Percentiles rank a stretch among this genome's conserved stretches.
These are phyloP conservation scores for Cercospora berteroae DNA, from an alignment of 2,329 filamentous ascomycete genomes.

Conservation along the genomic window DNA sequence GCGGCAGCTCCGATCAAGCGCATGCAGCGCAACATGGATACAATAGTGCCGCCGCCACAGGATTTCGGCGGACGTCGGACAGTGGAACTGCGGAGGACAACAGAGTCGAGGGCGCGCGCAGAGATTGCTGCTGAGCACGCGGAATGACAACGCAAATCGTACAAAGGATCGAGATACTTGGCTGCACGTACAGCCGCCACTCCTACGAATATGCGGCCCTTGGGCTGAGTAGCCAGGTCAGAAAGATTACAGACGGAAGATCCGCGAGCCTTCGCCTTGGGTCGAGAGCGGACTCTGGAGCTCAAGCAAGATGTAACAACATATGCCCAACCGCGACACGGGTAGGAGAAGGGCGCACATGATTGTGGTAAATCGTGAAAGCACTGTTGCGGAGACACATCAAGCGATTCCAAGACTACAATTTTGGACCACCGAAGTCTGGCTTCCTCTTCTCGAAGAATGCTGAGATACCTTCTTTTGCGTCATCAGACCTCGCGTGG, in stretches of 20 bases:
- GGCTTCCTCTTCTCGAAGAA: constrained; percentile 21
- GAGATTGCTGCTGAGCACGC: not conserved
- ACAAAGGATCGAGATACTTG: not conserved
- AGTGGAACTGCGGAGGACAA: not conserved
- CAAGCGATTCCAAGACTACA: not conserved
- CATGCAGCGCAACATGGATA: not conserved
- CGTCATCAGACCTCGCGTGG: constrained; percentile 19
- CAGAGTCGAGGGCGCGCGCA: not conserved
- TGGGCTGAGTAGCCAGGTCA: not conserved
- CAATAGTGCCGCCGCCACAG: not conserved
- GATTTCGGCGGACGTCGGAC: not conserved
- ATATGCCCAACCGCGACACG: not conserved
- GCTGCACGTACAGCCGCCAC: not conserved
- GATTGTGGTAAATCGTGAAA: not conserved
- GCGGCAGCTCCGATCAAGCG: not conserved
- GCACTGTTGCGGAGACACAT: not conserved
- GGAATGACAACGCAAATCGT: not conserved
- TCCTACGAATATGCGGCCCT: not conserved
- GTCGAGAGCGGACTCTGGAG: not conserved
- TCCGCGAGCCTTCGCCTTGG: not conserved
- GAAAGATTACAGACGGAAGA: not conserved
- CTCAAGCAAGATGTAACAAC: not conserved
- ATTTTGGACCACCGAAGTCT: not conserved
- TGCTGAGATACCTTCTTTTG: constrained; percentile 19
- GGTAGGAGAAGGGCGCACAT: not conserved